Conservation (phyloP, 306 rosid genomes). For the Pyrus pyrifolia region DNA sequence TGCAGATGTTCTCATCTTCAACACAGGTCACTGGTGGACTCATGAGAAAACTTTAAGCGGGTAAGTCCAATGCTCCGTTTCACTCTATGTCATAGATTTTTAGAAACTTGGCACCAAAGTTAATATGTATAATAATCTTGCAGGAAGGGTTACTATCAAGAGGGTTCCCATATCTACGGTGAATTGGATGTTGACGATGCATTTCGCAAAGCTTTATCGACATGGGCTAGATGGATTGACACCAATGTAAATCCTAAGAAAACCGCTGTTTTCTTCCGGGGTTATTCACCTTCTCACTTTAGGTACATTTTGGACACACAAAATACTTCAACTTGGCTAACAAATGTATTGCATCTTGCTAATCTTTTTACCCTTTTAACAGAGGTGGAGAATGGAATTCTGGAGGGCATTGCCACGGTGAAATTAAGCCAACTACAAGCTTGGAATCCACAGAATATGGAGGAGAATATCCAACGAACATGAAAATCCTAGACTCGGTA, state of each 20-base stretch:
- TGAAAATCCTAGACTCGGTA: constrained; percentile 18
- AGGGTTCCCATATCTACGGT: constrained; percentile 15
- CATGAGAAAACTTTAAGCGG: constrained; percentile 27
- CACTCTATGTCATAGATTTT: neutral
- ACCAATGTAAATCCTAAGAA: constrained; percentile 10
- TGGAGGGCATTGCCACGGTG: constrained; percentile 15
- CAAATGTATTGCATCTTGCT: neutral
- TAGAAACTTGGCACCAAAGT: neutral
- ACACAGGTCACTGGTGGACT: constrained; percentile 31
- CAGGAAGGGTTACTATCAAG: constrained; percentile 25
- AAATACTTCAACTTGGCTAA: neutral
- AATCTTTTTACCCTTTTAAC: neutral
- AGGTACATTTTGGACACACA: constrained; percentile 3
- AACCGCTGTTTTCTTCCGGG: constrained; percentile 20
- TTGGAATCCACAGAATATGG: neutral
- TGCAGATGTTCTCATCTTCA: constrained; percentile 23
- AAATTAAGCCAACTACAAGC: constrained; percentile 7
- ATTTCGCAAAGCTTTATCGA: constrained; percentile 8
- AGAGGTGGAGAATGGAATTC: constrained; percentile 19
- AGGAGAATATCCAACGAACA: constrained; percentile 11
- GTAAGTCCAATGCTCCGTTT: neutral
- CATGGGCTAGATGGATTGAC: constrained; percentile 23
- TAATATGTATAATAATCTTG: neutral
- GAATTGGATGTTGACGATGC: constrained; percentile 15
- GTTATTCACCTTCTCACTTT: constrained; percentile 23